These are phyloP conservation scores for Coniferiporia sulphurascens DNA, from an alignment of 1,284 basidiomycete genomes.

Conservation along the genomic window DNA sequence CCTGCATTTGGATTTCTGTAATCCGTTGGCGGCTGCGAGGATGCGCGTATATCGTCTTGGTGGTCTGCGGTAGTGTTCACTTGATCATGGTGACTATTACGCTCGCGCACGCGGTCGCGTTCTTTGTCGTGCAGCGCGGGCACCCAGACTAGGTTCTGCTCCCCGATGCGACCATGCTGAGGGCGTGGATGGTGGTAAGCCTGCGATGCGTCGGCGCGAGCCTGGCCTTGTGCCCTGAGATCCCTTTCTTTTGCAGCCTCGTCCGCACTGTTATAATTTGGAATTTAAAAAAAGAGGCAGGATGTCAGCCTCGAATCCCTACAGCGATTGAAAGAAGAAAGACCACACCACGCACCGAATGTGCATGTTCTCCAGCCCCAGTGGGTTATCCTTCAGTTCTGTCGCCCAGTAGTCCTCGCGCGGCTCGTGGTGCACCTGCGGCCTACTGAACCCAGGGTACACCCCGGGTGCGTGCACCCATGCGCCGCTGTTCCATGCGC, in stretches of 20 bases:
- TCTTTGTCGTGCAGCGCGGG: conserved; percentile 3
- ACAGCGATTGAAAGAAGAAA: not conserved
- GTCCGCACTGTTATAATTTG: not conserved
- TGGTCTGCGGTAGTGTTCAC: not conserved
- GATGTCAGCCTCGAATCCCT: conserved; percentile 6
- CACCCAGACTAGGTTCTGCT: conserved; percentile 7
- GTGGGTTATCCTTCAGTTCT: conserved; percentile 49
- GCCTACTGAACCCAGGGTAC: not conserved
- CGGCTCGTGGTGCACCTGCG: not conserved
- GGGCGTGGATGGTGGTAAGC: not conserved
- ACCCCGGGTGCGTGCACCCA: not conserved
- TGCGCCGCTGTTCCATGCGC: conserved; percentile 4
- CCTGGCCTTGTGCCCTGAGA: not conserved
- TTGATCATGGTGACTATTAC: not conserved
- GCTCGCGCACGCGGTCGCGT: not conserved
- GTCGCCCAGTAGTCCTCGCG: conserved; percentile 16
- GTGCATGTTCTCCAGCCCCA: conserved; percentile 62
- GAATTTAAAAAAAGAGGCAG: not conserved
- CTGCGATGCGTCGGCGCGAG: not conserved
- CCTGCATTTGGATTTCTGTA: not conserved
- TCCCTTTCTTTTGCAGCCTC: not conserved
- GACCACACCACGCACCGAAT: conserved; percentile 44
- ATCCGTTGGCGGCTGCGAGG: not conserved
- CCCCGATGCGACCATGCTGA: not conserved
- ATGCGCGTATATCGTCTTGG: not conserved